Base-by-base conservation (phyloP, 495 filamentous ascomycete species). In the Pyrenula massariospora region DNA sequence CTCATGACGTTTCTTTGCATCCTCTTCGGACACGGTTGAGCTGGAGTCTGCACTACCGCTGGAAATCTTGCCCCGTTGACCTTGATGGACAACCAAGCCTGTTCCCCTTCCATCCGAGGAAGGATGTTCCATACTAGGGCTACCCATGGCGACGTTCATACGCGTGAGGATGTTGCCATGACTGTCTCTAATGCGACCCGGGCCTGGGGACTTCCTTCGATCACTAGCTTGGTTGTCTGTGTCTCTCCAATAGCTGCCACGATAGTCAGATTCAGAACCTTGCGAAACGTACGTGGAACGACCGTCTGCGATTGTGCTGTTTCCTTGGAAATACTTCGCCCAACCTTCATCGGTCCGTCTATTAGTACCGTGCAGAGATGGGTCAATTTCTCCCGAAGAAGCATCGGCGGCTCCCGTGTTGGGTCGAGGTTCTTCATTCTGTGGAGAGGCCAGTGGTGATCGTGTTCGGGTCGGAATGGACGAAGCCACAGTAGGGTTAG, bases 51-150 rank as follows among this genome's bases (percentile, higher is more conserved):
- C 77, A 24, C 31, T 42, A 15, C 8, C 31, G 31, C 79, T 79
- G 56, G 84, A 83, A 53, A 87, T 85, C 22, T 78, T 76, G 11
- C 79, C 86, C 10, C 79, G 75, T 67, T 85, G 77, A 25, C 77
- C 79, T 57, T 86, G 73, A 3, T 72, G 71, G 20, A 84, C 68
- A 15, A 68, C 61, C 22, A 78, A 69, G 48, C 64, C 64, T 47
- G 65, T 66, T 21, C 67, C 66, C 24, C 61, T 57, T 48, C 52
- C 56, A 25, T 70, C 68, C 12, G 66, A 71, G 22, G 75, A 68
- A 50, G 72, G 65, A 52, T 79, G 68, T 8, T 83, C 78, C 15
- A 88, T 78, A 2, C 83, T 87, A 2, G 86, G 87, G 59, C 85
- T 89, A 42, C 77, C 79, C 12, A 79, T 84, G 36, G 73, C 65